Evolutionary conservation across 2,329 filamentous ascomycete genomes (phyloP), one percentile per base, ranked within the genome.

Genomic region (Monosporascus ibericus): DNA sequence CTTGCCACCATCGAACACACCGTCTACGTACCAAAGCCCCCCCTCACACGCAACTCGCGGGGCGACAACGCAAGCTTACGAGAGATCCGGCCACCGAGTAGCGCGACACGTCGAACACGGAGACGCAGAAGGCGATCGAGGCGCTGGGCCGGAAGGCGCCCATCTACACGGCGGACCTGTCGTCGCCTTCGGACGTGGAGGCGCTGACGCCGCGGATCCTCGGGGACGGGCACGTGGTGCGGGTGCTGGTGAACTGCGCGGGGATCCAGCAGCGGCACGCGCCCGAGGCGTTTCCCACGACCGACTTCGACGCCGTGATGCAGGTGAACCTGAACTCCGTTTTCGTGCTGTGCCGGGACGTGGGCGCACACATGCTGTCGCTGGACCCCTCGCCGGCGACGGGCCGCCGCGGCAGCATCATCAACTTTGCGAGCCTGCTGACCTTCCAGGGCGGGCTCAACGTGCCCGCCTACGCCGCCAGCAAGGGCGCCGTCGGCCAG

Each of bases 371-470:
- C 72, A 90, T 92, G 82, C 81, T 92, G 37, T 68, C 70, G 3
- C 80, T 85, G 27, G 68, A 71, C 6, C 71, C 74, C 1, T 74
- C 73, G 3, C 63, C 71, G 25, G 62, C 72, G 47, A 77, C 75
- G n/a, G 78, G 78, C 49, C 79, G 85, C 46, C 75, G 80, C 55
- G 88, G 87, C 36, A 79, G 77, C 63, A 87, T 96, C 72, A 87
- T 96, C 75, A 95, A 95, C 72, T 82, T 95, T 47, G 90, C 86
- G 11, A 88, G 83, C 14, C 80, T 96, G 42, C 78, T 95, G 44
- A 84, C 82, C 47, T 92, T 92, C 77, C 88, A 95, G 67, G 91
- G 91, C 50, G 91, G 91, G 2, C 78, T 95, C 61, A 95, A 87
- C 0, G 89, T 95, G 1, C 90, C 90, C 0, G 90, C 90, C 1